phyloP scores from a whole-genome alignment of 1,139 yeast species.

The Sugiyamaella grinbergsii region DNA sequence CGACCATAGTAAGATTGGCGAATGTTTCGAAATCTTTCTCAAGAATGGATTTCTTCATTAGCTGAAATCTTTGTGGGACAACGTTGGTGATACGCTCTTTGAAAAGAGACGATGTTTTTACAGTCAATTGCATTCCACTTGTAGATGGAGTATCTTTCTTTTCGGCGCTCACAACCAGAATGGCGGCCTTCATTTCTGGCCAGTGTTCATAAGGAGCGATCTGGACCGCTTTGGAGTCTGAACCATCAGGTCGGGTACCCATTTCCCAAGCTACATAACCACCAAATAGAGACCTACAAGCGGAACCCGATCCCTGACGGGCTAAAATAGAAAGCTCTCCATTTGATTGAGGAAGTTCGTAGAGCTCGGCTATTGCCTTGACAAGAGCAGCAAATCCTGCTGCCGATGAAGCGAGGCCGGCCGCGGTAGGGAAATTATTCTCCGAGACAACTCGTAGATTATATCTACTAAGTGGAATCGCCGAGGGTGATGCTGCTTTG shows the following conservation, averaged over 20 bases:
- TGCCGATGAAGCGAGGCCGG: slow-evolving; percentile 96
- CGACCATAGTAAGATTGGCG: slow-evolving; percentile 91
- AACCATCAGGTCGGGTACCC: slow-evolving; percentile 74
- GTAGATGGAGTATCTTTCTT: slow-evolving; percentile 96
- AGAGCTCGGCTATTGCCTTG: slow-evolving; percentile 78
- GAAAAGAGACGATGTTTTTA: slow-evolving; percentile 82
- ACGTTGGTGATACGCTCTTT: slow-evolving; percentile 72
- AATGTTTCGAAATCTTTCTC: slow-evolving; percentile 73
- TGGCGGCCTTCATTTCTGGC: slow-evolving; percentile 91
- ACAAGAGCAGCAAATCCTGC: slow-evolving; percentile 98
- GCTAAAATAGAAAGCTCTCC: slow-evolving; percentile 92
- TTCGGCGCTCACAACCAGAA: slow-evolving; percentile 87
- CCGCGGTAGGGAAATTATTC: slow-evolving; percentile 98
- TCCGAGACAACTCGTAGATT: slow-evolving; percentile 83
- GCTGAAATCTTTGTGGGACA: slow-evolving; percentile 80
- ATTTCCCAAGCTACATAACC: slow-evolving; percentile 99
- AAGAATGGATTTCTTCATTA: slow-evolving; percentile 76
- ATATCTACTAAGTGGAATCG: slow-evolving; percentile 64
- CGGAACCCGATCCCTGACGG: slow-evolving; percentile 97
- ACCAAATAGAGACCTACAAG: slow-evolving; percentile 94
- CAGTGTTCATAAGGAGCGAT: slow-evolving; percentile 83
- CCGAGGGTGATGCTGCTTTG: slow-evolving; percentile 48
- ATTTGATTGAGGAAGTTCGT: slow-evolving; percentile 73
- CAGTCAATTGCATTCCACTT: slow-evolving; percentile 95
- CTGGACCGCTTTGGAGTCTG: slow-evolving; percentile 90